These are phyloP conservation scores for Cryptosporidium parvum DNA, from an alignment of 169 alveolate species.

Conservation along the genomic window DNA sequence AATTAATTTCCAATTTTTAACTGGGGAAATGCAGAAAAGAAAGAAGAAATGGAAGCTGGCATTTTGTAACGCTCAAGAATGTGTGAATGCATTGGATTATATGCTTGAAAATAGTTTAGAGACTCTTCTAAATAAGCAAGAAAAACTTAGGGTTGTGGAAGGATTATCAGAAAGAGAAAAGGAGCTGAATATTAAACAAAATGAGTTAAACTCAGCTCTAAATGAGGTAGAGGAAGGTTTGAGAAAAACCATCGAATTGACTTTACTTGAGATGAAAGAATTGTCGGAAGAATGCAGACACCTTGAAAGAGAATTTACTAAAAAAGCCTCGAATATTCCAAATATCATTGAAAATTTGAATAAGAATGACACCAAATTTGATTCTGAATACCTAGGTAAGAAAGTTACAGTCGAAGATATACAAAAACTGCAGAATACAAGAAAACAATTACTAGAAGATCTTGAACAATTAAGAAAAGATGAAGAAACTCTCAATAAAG, in stretches of 20 bases:
- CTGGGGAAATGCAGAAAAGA: conserved; percentile 7
- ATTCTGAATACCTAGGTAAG: conserved; percentile 31
- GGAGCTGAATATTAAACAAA: not conserved
- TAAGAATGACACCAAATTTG: conserved; percentile 10
- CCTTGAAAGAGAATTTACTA: conserved; percentile 16
- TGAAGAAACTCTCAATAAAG: conserved; percentile 35
- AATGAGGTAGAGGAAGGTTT: not conserved
- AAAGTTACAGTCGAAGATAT: conserved; percentile 52
- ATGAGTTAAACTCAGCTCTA: not conserved
- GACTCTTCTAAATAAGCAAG: conserved; percentile 20
- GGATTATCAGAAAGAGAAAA: conserved; percentile 11
- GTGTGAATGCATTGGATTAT: conserved; percentile 32
- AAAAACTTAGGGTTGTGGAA: conserved; percentile 28
- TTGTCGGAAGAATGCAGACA: conserved; percentile 14
- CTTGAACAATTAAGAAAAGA: conserved; percentile 26
- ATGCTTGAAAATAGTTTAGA: conserved; percentile 30
- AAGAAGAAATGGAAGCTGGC: conserved; percentile 66
- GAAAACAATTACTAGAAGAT: conserved; percentile 15
- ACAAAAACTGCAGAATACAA: conserved; percentile 34
- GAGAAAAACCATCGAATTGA: conserved; percentile 16
- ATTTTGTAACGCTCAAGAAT: conserved; percentile 45
- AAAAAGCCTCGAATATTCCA: conserved; percentile 61
- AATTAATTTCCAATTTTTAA: not conserved
- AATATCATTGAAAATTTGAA: conserved; percentile 35
- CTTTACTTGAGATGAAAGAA: conserved; percentile 8